A percentile compares a stretch with the other conserved stretches of the same genome.
Evolutionary conservation across 2,329 filamentous ascomycete genomes (phyloP).

Genomic region (Pseudocercospora eumusae): DNA sequence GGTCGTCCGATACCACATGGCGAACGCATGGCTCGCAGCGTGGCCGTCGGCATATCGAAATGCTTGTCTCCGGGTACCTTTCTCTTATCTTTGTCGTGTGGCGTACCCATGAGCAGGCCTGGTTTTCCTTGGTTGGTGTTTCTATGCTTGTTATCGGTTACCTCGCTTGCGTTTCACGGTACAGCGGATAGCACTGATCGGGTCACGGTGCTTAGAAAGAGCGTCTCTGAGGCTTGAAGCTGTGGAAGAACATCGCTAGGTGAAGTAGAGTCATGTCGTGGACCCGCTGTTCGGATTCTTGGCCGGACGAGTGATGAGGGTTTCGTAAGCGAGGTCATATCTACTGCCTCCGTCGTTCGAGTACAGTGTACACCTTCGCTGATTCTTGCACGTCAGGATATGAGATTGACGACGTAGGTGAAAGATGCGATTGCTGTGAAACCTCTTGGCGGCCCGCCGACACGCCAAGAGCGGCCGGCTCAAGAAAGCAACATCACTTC

Average conservation of each 20-base stretch:
- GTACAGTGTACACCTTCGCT: not conserved
- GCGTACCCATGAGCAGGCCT: slow-evolving; percentile 9
- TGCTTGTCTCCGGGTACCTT: not conserved
- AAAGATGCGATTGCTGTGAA: too few relatives aligned
- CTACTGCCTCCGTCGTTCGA: not conserved
- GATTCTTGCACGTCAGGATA: not conserved
- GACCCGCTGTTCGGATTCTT: not conserved
- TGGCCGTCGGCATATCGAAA: slow-evolving; percentile 5
- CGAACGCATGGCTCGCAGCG: not conserved
- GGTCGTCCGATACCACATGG: not conserved
- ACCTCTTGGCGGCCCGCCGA: too few relatives aligned
- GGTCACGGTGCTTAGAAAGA: not conserved
- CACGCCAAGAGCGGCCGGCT: not conserved
- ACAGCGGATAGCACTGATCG: not conserved
- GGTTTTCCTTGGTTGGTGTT: slow-evolving; percentile 11
- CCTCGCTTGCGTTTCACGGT: not conserved
- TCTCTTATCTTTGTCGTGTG: slow-evolving; percentile 20
- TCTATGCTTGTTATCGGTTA: not conserved
- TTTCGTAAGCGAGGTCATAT: not conserved
- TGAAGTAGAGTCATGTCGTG: not conserved
- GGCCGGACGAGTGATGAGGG: not conserved
- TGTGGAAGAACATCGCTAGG: not conserved
- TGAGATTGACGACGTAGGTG: not conserved
- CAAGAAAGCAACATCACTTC: not conserved
- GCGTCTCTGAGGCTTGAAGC: not conserved